A percentile compares a stretch with the other conserved stretches of the same genome.
Conservation (phyloP, 345 rosid species). For the Salix arbutifolia region DNA sequence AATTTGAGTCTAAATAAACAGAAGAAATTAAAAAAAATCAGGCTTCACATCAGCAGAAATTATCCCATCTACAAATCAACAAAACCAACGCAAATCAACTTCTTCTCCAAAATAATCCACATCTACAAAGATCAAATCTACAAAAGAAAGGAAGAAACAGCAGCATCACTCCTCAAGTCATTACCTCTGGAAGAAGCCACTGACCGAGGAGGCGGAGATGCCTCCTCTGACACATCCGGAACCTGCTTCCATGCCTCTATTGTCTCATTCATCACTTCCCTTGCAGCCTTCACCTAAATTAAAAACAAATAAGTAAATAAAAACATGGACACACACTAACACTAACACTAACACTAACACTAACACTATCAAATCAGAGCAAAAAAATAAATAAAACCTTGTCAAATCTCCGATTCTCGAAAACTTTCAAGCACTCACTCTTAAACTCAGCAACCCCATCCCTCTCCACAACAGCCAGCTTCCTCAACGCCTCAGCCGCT, state of each 20-base stretch:
- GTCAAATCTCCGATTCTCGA: conserved; percentile 72
- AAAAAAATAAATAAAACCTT: conserved; percentile 46
- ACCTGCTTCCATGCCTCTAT: conserved; percentile 91
- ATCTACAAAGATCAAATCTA: neutral
- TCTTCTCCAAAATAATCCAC: neutral
- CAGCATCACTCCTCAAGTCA: neutral
- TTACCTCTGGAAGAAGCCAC: conserved; percentile 67
- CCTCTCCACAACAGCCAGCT: conserved; percentile 68
- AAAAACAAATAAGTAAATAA: neutral
- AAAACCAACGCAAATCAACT: neutral
- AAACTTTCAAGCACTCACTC: conserved; percentile 54
- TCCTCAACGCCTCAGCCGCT: conserved; percentile 73
- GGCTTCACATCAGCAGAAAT: neutral
- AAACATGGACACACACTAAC: neutral
- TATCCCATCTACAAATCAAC: neutral
- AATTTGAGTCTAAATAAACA: neutral
- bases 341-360: neutral
- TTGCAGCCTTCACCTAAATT: conserved; percentile 74
- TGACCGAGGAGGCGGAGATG: conserved; percentile 62
- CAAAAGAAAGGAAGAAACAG: neutral
- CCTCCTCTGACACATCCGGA: conserved; percentile 77
- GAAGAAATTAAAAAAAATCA: too few relatives aligned
- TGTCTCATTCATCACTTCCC: conserved; percentile 88
- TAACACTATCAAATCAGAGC: conserved; percentile 7
- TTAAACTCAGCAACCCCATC: conserved; percentile 64